phyloP scores from a whole-genome alignment of 495 filamentous ascomycete genomes.

The Astrothelium macrocarpum region DNA sequence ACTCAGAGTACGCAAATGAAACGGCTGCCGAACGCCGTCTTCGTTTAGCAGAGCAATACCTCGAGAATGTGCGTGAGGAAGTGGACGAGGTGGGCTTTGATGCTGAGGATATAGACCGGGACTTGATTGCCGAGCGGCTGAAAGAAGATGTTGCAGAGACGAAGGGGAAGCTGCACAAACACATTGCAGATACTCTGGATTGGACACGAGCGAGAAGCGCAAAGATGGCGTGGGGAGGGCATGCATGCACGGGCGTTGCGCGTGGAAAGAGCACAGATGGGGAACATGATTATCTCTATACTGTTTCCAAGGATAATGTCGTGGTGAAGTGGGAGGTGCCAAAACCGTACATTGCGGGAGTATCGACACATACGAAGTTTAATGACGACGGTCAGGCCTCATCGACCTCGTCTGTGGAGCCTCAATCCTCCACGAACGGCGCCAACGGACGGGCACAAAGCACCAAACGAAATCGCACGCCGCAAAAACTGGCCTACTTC shows the following conservation, averaged over 20 bases:
- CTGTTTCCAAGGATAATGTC: conserved; percentile 71
- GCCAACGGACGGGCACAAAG: conserved; percentile 45
- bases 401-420: conserved; percentile 17
- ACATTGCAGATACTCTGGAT: conserved; percentile 51
- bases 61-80: conserved; percentile 79
- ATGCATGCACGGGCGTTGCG: conserved; percentile 56
- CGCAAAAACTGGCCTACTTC: conserved; percentile 56
- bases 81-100: conserved; percentile 71
- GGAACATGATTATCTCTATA: conserved; percentile 53
- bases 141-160: conserved; percentile 89
- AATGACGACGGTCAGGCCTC: conserved; percentile 26
- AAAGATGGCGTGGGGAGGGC: conserved; percentile 1
- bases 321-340: conserved; percentile 80
- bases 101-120: conserved; percentile 73
- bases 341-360: conserved; percentile 22
- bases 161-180: conserved; percentile 80
- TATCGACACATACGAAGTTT: background rate
- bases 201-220: conserved; percentile 41
- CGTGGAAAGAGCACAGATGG: conserved; percentile 47
- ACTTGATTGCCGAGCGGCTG: conserved; percentile 66
- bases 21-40: conserved; percentile 80
- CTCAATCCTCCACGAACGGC: conserved; percentile 33
- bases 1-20: conserved; percentile 56
- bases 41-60: conserved; percentile 83
- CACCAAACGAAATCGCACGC: conserved; percentile 59